A percentile compares a stretch with the other conserved stretches of the same genome.
Evolutionary conservation across 345 rosid species (phyloP).

Genomic region (Viola odorata): DNA sequence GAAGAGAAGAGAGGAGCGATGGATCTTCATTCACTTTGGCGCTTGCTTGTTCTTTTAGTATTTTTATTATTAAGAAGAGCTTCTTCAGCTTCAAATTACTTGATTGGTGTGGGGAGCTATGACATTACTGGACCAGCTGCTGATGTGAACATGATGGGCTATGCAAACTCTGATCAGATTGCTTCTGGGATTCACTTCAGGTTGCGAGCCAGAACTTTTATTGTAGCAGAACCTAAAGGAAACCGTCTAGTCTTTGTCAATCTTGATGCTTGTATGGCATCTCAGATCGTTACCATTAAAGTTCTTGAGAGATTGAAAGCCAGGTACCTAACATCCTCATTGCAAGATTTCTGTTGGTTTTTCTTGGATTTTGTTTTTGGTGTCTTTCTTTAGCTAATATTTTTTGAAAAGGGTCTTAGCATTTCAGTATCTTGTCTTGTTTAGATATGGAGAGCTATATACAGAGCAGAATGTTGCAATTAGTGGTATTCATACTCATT

Average conservation of each 20-base stretch:
- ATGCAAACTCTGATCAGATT: conserved; percentile 69
- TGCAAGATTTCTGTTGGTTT: background rate
- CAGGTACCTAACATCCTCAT: conserved; percentile 34
- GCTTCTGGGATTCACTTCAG: conserved; percentile 84
- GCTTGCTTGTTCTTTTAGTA: conserved; percentile 25
- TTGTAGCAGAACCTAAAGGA: conserved; percentile 70
- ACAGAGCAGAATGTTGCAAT: conserved; percentile 82
- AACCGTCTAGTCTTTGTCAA: conserved; percentile 70
- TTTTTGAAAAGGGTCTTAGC: background rate
- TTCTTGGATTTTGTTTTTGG: background rate
- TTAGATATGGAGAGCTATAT: conserved; percentile 78
- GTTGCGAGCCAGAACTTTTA: conserved; percentile 76
- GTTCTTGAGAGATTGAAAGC: conserved; percentile 79
- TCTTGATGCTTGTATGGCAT: conserved; percentile 95
- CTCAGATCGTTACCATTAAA: conserved; percentile 77
- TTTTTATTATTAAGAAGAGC: conserved; percentile 24
- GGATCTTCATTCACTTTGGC: background rate
- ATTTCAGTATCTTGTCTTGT: background rate
- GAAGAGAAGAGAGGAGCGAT: background rate
- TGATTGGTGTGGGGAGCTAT: conserved; percentile 86
- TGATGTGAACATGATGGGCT: conserved; percentile 97
- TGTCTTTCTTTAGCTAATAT: no score
- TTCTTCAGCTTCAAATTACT: conserved; percentile 49
- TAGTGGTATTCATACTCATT: conserved; percentile 91
- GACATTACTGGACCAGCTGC: conserved; percentile 97